phyloP scores from a whole-genome alignment of 2,329 filamentous ascomycete species.

The Penicillium griseofulvum region DNA sequence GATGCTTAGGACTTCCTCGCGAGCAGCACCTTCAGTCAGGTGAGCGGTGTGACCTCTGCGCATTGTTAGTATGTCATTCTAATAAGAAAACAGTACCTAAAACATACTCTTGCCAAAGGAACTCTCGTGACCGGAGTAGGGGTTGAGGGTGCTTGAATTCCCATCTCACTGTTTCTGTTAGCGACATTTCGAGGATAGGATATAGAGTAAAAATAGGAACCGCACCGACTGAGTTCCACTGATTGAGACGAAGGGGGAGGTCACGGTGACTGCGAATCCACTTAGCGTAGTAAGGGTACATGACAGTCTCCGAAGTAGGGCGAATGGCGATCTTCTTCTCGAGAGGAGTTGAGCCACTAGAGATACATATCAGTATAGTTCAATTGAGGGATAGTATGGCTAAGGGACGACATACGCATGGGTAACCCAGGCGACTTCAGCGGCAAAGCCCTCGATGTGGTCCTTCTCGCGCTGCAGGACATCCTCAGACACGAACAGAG shows the following conservation, averaged over 20 bases:
- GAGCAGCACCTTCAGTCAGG: constrained; percentile 76
- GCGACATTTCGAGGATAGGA: background rate
- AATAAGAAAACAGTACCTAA: background rate
- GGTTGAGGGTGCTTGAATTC: constrained; percentile 88
- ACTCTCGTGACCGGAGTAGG: constrained; percentile 90
- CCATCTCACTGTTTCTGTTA: constrained; percentile 52
- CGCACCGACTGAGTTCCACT: constrained; percentile 82
- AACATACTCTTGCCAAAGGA: constrained; percentile 81
- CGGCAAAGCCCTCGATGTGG: constrained; percentile 97
- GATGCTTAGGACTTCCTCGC: constrained; percentile 85
- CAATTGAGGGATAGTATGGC: background rate
- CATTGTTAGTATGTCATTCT: background rate
- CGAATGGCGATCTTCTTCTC: constrained; percentile 74
- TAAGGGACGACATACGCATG: constrained; percentile 40
- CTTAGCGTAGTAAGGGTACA: constrained; percentile 94
- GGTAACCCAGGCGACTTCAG: constrained; percentile 56
- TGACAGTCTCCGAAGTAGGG: constrained; percentile 72
- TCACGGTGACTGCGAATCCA: constrained; percentile 97
- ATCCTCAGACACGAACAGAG: constrained; percentile 90
- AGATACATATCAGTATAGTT: constrained; percentile 9
- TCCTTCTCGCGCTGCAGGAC: constrained; percentile 86
- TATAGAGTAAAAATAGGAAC: background rate
- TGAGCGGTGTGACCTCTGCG: constrained; percentile 77
- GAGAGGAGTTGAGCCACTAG: constrained; percentile 83
- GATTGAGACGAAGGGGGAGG: constrained; percentile 88